Evolutionary conservation across 805 yeast species (phyloP), one percentile per base, ranked within the genome.

Genomic region (Candida incommunis): DNA sequence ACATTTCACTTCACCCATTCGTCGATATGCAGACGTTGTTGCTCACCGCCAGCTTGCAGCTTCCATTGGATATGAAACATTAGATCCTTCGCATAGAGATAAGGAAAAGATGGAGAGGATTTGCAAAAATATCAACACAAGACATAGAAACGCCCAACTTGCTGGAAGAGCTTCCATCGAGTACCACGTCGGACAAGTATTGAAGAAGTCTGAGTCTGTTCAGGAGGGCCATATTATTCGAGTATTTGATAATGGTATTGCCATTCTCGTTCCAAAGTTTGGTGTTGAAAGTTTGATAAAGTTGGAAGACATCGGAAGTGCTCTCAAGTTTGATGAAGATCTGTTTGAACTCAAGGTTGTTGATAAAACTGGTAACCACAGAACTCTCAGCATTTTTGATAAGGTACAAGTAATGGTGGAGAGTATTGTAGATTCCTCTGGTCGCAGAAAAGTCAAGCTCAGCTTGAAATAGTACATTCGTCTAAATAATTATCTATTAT

Each of bases 151-250:
- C 60, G 98, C 98, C 0, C 99, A 92, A 65, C 84, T 90, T 69
- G 99, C 99, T 1, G 99, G 98, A 31, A 75, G 99, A 60, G 96
- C 98, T 20, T 83, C 95, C 60, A 85, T 92, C 49, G 98, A 92
- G 62, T 92, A 92, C 65, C 92, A 85, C 58, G 98, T 92, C 43
- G 99, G 99, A 5, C 97, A 92, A 67, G 96, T 90, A 37, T 82
- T 92, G 83, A 83, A 85, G 61, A 80, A 79, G 58, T 80, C 79
- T 54, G 87, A 84, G 57, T 69, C 82, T 29, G 69, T 70, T 15
- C 94, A 85, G 60, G 87, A 85, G 51, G 98, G 97, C 7, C 88
- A 85, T 55, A 80, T 88, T 23, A 87, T 90, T 57, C 83, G 85
- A 60, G 92, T 92, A 23, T 88, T 92, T 61, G 80, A 85, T 50